A percentile compares a stretch with the other conserved stretches of the same genome.
Conservation (phyloP, 371 early-diverging fungal species). For the Entomophthora muscae region DNA sequence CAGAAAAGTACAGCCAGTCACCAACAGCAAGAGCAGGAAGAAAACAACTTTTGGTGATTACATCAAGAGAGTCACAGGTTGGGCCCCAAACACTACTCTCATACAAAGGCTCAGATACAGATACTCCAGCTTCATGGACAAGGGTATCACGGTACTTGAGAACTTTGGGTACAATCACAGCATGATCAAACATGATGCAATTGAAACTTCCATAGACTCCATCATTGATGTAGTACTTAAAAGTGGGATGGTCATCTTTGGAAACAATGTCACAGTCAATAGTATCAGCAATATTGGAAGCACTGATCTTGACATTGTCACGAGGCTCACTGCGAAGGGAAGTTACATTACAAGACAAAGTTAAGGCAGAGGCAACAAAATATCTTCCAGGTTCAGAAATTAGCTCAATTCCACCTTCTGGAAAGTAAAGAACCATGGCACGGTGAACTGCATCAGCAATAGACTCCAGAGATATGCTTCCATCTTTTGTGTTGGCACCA, state of each 20-base stretch:
- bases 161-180: constrained; percentile 49
- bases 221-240: constrained; percentile 95
- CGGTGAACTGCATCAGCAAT: constrained; percentile 67
- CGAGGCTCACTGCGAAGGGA: constrained; percentile 59
- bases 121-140: neutral
- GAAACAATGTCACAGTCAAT: constrained; percentile 9
- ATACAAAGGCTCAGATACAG: constrained; percentile 14
- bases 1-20: constrained; percentile 89
- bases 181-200: constrained; percentile 94
- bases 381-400: constrained; percentile 97
- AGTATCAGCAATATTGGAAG: neutral
- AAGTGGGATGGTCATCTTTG: constrained; percentile 33
- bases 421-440: constrained; percentile 62
- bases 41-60: constrained; percentile 42
- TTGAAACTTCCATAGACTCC: constrained; percentile 97
- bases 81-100: constrained; percentile 89
- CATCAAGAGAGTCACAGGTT: constrained; percentile 96
- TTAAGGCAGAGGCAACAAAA: constrained; percentile 86
- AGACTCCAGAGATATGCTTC: constrained; percentile 53
- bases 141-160: constrained; percentile 17
- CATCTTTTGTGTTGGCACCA: constrained; percentile 49
- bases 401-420: constrained; percentile 47
- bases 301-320: constrained; percentile 13
- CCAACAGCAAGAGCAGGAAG: constrained; percentile 80
- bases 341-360: constrained; percentile 76